Conservation (phyloP, 495 filamentous ascomycete genomes). For the Neurospora intermedia region DNA sequence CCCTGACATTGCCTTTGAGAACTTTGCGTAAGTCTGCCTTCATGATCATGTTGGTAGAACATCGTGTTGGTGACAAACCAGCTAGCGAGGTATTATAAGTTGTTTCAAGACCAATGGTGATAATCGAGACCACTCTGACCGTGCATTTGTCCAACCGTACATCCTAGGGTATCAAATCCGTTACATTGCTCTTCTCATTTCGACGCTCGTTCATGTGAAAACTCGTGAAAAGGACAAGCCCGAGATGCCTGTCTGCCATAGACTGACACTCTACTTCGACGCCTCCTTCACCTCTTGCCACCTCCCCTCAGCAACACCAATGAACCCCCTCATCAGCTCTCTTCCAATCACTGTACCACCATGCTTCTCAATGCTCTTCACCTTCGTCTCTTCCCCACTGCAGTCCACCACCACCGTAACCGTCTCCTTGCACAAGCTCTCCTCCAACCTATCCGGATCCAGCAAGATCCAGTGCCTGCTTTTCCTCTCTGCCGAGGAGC, state of each 20-base stretch:
- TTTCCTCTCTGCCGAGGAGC: constrained; percentile 15
- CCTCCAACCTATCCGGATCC: constrained; percentile 87
- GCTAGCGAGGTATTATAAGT: neutral
- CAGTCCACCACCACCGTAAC: constrained; percentile 65
- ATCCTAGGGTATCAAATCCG: constrained; percentile 11
- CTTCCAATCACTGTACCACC: constrained; percentile 49
- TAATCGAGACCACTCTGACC: neutral
- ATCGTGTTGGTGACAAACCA: neutral
- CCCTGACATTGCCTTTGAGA: neutral
- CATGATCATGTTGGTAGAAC: neutral
- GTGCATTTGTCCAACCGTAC: neutral
- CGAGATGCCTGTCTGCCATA: neutral
- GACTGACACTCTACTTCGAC: constrained; percentile 4
- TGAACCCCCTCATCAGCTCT: constrained; percentile 30
- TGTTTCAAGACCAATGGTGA: neutral
- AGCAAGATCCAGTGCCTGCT: constrained; percentile 63
- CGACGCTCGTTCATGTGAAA: neutral
- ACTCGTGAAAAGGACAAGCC: neutral
- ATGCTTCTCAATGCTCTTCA: constrained; percentile 66
- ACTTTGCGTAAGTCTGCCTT: neutral
- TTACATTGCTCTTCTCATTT: neutral
- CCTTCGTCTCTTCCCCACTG: constrained; percentile 37
- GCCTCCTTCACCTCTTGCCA: constrained; percentile 31
- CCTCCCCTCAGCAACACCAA: constrained; percentile 26
- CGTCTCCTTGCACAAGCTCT: constrained; percentile 63